Evolutionary conservation across 495 filamentous ascomycete genomes (phyloP).

Genomic region (Xylaria cubensis): DNA sequence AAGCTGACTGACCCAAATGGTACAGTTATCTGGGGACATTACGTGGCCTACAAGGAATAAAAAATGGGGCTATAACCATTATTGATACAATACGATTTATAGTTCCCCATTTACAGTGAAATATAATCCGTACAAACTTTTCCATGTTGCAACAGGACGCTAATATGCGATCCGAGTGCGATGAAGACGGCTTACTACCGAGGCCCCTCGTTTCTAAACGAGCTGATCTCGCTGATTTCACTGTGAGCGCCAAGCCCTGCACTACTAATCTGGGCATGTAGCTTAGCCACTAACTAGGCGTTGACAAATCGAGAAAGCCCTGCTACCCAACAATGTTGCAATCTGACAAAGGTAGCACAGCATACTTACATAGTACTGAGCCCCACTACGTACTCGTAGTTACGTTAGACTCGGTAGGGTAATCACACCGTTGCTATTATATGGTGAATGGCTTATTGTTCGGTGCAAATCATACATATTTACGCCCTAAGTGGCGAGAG

Average conservation of each 20-base stretch:
- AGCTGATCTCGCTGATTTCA: not conserved
- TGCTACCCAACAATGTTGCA: constrained; percentile 12
- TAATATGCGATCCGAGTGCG: not conserved
- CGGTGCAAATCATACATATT: not conserved
- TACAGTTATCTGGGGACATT: not conserved
- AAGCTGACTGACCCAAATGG: constrained; percentile 3
- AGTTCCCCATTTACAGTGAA: not conserved
- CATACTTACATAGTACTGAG: not conserved
- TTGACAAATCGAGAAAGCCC: constrained; percentile 2
- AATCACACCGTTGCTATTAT: not conserved
- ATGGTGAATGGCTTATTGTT: not conserved
- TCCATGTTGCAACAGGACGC: not conserved
- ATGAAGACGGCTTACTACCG: not conserved
- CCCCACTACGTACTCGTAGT: not conserved
- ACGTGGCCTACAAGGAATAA: not conserved
- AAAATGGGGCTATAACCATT: not conserved
- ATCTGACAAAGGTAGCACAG: constrained; percentile 16
- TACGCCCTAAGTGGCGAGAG: not conserved
- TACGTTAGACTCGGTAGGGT: not conserved
- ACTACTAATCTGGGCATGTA: not conserved
- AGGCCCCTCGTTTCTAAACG: not conserved
- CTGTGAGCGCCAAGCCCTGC: not conserved
- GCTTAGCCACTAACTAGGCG: not conserved
- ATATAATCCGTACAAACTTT: not conserved
- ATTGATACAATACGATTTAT: not conserved